Evolutionary conservation across 2,329 filamentous ascomycete species (phyloP).

Genomic region (Exserohilum rostratum): DNA sequence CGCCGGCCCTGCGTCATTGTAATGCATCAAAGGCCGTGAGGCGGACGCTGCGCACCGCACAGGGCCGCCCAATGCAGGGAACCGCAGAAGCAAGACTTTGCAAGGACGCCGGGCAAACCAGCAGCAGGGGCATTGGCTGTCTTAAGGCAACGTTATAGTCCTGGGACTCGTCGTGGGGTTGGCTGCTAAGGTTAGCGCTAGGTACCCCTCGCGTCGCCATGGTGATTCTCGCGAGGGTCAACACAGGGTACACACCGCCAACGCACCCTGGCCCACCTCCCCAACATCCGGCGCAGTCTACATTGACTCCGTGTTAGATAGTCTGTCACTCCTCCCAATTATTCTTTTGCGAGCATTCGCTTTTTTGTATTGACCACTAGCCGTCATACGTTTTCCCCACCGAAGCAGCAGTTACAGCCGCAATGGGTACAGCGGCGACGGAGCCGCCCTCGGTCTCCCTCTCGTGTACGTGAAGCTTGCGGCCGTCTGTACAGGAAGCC

Average conservation of each 20-base stretch:
- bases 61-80: not conserved
- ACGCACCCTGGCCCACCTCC: constrained; percentile 26
- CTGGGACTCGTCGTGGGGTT: constrained; percentile 8
- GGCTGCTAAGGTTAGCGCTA: constrained; percentile 18
- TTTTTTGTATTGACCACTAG: constrained; percentile 15
- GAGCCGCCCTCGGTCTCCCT: constrained; percentile 70
- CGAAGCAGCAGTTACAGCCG: constrained; percentile 41
- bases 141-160: not conserved
- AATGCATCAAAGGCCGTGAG: not conserved
- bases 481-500: not conserved
- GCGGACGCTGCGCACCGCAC: not conserved
- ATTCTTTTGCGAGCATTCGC: constrained; percentile 24
- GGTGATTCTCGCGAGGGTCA: constrained; percentile 26
- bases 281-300: constrained; percentile 34
- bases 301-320: constrained; percentile 24
- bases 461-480: constrained; percentile 61
- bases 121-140: constrained; percentile 2
- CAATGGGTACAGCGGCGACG: constrained; percentile 63
- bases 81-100: not conserved
- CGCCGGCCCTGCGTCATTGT: constrained; percentile 5
- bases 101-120: not conserved
- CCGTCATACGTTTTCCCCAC: constrained; percentile 23
- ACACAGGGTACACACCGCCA: constrained; percentile 26
- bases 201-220: constrained; percentile 29
- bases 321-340: constrained; percentile 24